Evolutionary conservation across 306 rosid species (phyloP), one percentile per base, ranked within the genome.

Genomic region (Potentilla sterilis): DNA sequence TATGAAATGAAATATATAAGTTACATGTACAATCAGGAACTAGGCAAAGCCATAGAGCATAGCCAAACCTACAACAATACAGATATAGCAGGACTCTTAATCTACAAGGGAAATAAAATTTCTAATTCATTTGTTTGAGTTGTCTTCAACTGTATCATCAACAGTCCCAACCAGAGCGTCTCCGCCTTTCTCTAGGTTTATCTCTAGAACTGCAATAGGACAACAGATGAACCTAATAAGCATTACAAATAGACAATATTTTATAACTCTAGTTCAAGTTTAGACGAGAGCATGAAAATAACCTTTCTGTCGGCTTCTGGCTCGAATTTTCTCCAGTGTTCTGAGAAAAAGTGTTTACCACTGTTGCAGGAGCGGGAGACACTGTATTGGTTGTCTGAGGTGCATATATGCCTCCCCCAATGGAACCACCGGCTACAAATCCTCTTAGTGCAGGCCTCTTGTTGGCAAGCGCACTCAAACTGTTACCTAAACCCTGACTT

Each of bases 81-180:
- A 90, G 57, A 68, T 62, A 83, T 67, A 65, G 62, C 70, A 85
- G 70, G 73, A 61, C 67, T 57, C 63, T 76, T 70, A 70, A 69
- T 73, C 82, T 61, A 11, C 13, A 74, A n/a, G 68, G n/a, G 57
- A 76, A 18, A 71, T 19, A 67, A 73, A 67, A 47, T 64, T 66
- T 73, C 80, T 75, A 81, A 69, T 72, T 67, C 63, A 59, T 40
- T 49, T 43, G 76, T 40, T 49, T 38, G 77, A 73, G 76, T n/a
- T 46, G 38, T 64, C 18, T 73, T 72, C 74, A 79, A 74, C 54
- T 49, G 69, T 79, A 68, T 48, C 49, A 78, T 83, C 81, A 94
- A 51, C 88, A 84, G 78, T 94, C 98, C 98, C 97, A 94, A 69
- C 98, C 97, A 15, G 98, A 90, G 64, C 92, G 84, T 79, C 98